Evolutionary conservation across 768 basidiomycete species (phyloP).

Genomic region (Melanogaster broomeanus): DNA sequence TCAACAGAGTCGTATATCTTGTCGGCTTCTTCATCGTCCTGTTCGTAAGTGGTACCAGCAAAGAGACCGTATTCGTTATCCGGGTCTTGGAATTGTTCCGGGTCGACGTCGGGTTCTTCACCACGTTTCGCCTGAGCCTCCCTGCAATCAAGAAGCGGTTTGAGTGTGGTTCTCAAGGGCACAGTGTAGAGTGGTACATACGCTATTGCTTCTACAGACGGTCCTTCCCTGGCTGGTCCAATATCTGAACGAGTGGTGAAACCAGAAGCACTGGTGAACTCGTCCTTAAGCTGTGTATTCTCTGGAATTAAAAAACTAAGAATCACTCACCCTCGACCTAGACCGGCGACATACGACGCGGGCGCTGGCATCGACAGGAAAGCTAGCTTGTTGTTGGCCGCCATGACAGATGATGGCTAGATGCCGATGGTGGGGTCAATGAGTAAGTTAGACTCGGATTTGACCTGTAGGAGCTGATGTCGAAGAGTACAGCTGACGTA

Average conservation of each 20-base stretch:
- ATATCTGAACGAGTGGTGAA: constrained; percentile 99
- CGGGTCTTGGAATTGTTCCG: constrained; percentile 93
- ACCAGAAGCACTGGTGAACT: constrained; percentile 74
- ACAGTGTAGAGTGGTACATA: constrained; percentile 38
- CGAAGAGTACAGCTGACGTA: background rate
- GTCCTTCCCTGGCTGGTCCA: constrained; percentile 94
- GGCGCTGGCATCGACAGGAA: constrained; percentile 93
- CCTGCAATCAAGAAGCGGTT: constrained; percentile 39
- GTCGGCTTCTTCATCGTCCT: constrained; percentile 97
- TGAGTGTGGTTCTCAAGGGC: background rate
- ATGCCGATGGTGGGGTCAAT: background rate
- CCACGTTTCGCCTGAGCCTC: constrained; percentile 86
- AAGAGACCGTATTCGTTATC: constrained; percentile 97
- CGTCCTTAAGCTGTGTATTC: constrained; percentile 9
- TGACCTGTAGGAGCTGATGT: background rate
- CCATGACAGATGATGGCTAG: constrained; percentile 32
- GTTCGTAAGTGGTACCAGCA: constrained; percentile 93
- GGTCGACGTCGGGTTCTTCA: constrained; percentile 86
- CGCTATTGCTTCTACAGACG: constrained; percentile 90
- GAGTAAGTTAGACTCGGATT: too few relatives aligned
- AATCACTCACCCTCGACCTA: constrained; percentile 83
- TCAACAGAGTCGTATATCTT: constrained; percentile 94
- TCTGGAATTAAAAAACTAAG: background rate
- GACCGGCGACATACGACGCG: constrained; percentile 97
- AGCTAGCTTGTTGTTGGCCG: constrained; percentile 72